Base-by-base conservation (phyloP, 2,329 filamentous ascomycete genomes). In the Exophiala oligosperma region DNA sequence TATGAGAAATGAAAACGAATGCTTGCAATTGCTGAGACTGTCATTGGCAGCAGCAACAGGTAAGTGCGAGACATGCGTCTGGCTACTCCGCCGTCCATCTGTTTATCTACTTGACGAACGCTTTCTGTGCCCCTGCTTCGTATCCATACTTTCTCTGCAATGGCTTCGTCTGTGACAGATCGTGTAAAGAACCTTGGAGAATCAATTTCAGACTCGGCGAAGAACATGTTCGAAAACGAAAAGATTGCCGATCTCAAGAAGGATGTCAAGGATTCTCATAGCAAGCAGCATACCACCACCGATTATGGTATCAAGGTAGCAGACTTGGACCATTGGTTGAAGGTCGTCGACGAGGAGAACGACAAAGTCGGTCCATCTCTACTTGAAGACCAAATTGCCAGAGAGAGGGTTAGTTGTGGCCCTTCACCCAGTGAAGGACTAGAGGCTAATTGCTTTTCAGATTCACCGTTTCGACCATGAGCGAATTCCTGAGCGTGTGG, bases 291-390 rank as follows among this genome's bases (percentile, higher is more conserved):
- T 40, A 84, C 92, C 64, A 93, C 90, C 0, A 88, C 87, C 49
- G 91, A 96, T 68, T 90, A 82, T 74, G 91, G 91, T 23, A 84
- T 88, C 28, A 90, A 87, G 73, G 82, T 91, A 67, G 76, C 78
- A 43, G 88, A 88, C 67, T 87, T 87, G 1, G 91, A 96, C 68
- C 82, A 92, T 70, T 94, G 90, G 90, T 77, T 95, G 54, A 84
- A 83, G 52, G 80, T 87, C 4, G 81, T 77, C 26, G 85, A 76
- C 37, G 79, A 85, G 2, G 81, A 61, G 54, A 58, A 51, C 47
- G 44, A 89, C 48, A 77, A 84, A 55, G 85, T 80, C 1, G 90
- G 90, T 0, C 88, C 90, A 0, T 72, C 73, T 67, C 76, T 92
- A 0, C 71, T 94, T 2, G 90, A 94, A 68, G 90, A 94, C 63